Percentiles rank a stretch among this genome's conserved stretches.
Conservation (phyloP, 1,139 yeast genomes). For the Pichia kudriavzevii region DNA sequence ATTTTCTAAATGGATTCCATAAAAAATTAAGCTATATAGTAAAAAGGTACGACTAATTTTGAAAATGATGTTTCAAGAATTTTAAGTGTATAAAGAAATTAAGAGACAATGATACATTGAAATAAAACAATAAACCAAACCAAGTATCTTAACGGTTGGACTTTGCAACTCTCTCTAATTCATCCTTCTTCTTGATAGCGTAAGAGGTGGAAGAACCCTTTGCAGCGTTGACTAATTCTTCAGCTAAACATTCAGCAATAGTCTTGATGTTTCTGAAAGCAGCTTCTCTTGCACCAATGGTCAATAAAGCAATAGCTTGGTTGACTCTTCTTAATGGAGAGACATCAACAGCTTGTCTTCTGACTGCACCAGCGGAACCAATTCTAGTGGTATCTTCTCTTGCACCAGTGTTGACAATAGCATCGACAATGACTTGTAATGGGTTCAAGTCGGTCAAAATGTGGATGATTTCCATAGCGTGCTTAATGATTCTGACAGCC, state of each 20-base stretch:
- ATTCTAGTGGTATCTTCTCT: constrained; percentile 99
- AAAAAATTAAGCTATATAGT: too few relatives aligned
- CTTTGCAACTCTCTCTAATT: constrained; percentile 99
- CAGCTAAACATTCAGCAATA: constrained; percentile 99
- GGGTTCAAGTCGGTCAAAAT: constrained; percentile 99
- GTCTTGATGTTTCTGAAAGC: constrained; percentile 99
- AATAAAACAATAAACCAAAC: too few relatives aligned
- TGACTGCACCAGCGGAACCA: constrained; percentile 99
- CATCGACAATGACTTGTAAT: constrained; percentile 97
- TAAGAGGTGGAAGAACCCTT: constrained; percentile 99
- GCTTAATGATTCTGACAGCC: constrained; percentile 99
- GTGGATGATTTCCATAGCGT: constrained; percentile 96
- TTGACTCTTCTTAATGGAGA: constrained; percentile 99
- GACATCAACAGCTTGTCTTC: constrained; percentile 99
- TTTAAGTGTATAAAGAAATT: too few relatives aligned
- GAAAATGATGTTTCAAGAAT: too few relatives aligned
- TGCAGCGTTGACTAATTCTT: constrained; percentile 99
- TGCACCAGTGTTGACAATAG: constrained; percentile 99
- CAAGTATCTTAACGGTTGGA: constrained; percentile 99
- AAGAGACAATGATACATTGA: too few relatives aligned
- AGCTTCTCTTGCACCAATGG: constrained; percentile 99
- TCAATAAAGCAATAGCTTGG: constrained; percentile 97
- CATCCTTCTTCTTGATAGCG: constrained; percentile 99
- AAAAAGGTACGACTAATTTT: too few relatives aligned
- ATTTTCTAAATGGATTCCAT: too few relatives aligned